Conservation (phyloP, 2,329 filamentous ascomycete genomes). For the Coniella lustricola region DNA sequence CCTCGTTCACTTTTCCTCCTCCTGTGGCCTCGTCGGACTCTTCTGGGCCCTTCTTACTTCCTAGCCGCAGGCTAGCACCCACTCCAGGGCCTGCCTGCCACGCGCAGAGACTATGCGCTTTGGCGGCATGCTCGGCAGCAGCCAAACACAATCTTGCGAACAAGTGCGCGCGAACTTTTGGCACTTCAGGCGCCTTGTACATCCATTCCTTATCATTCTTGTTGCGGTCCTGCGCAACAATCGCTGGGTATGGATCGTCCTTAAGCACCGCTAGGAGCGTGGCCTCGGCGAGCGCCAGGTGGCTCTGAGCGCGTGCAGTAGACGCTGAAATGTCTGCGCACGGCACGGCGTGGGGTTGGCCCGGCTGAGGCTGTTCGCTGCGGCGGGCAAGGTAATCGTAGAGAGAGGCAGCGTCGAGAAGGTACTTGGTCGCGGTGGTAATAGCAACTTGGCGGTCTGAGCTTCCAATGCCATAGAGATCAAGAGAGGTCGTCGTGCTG, state of each 20-base stretch:
- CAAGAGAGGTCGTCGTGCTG: conserved; percentile 49
- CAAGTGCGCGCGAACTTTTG: conserved; percentile 80
- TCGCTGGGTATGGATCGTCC: conserved; percentile 85
- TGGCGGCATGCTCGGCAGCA: conserved; percentile 77
- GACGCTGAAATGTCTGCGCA: conserved; percentile 48
- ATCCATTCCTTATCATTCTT: conserved; percentile 90
- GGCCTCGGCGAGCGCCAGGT: conserved; percentile 75
- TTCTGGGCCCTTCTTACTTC: conserved; percentile 20
- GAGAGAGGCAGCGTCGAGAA: conserved; percentile 72
- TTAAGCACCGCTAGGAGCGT: conserved; percentile 86
- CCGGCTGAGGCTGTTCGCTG: conserved; percentile 32
- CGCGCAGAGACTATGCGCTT: conserved; percentile 50
- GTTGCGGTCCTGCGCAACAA: conserved; percentile 75
- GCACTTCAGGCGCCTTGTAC: conserved; percentile 82
- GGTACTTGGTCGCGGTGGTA: conserved; percentile 64
- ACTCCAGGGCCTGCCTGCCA: conserved; percentile 2
- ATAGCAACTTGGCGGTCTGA: conserved; percentile 66
- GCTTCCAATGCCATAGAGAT: conserved; percentile 37
- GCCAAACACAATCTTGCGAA: conserved; percentile 84
- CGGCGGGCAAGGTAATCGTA: conserved; percentile 64
- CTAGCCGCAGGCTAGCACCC: conserved; percentile 1
- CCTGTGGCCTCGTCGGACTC: conserved; percentile 21
- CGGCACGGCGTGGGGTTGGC: conserved; percentile 31
- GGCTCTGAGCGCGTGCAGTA: conserved; percentile 49
- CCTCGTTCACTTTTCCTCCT: conserved; percentile 51